Evolutionary conservation across 2,329 filamentous ascomycete species (phyloP).

Genomic region (Shiraia bambusicola): DNA sequence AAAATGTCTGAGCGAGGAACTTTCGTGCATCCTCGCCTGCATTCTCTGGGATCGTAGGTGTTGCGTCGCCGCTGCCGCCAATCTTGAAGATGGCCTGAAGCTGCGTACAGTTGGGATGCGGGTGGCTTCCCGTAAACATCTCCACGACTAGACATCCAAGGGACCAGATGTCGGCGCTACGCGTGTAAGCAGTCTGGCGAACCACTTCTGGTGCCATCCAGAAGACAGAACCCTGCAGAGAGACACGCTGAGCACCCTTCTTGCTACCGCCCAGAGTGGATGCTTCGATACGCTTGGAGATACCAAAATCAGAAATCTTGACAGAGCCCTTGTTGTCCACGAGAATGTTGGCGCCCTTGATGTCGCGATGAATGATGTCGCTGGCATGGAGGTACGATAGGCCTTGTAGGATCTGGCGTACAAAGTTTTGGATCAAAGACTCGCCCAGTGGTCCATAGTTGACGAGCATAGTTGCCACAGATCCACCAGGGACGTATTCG

Average conservation of each 20-base stretch:
- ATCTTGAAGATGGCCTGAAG: slow-evolving; percentile 99
- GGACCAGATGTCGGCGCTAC: slow-evolving; percentile 98
- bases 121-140: slow-evolving; percentile 97
- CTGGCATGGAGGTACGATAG: slow-evolving; percentile 89
- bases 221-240: slow-evolving; percentile 94
- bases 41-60: slow-evolving; percentile 83
- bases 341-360: slow-evolving; percentile 98
- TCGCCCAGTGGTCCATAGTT: slow-evolving; percentile 95
- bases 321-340: slow-evolving; percentile 99
- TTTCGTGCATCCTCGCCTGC: slow-evolving; percentile 80
- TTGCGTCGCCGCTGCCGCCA: slow-evolving; percentile 75
- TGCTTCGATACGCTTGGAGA: slow-evolving; percentile 95
- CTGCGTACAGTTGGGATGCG: slow-evolving; percentile 95
- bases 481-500: slow-evolving; percentile 96
- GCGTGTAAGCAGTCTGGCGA: slow-evolving; percentile 94
- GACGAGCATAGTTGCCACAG: slow-evolving; percentile 97
- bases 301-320: slow-evolving; percentile 99
- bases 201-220: slow-evolving; percentile 99
- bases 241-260: slow-evolving; percentile 56
- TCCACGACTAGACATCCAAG: slow-evolving; percentile 95
- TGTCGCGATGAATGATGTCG: slow-evolving; percentile 97
- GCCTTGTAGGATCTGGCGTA: slow-evolving; percentile 90
- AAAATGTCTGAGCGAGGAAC: slow-evolving; percentile 88
- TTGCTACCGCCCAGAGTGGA: slow-evolving; percentile 63
- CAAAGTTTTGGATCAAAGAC: slow-evolving; percentile 91